A percentile compares a stretch with the other conserved stretches of the same genome.
Conservation (phyloP, 73 alveolate genomes). For the Blepharisma japonicum region DNA sequence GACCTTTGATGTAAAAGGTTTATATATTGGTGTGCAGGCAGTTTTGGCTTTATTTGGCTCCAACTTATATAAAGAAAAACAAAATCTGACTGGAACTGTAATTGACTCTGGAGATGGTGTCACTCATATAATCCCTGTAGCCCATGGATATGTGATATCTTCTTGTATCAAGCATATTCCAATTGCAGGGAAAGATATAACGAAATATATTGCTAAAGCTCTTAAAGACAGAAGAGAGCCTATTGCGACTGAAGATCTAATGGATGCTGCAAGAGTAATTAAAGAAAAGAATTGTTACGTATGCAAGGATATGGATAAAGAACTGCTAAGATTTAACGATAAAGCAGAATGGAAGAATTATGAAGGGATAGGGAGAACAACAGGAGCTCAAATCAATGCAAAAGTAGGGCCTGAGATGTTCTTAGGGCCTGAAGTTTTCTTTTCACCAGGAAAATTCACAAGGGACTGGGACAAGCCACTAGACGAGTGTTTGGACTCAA, state of each 20-base stretch:
- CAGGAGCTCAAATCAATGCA: slow-evolving; percentile 21
- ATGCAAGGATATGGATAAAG: slow-evolving; percentile 72
- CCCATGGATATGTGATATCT: slow-evolving; percentile 96
- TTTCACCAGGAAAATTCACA: slow-evolving; percentile 57
- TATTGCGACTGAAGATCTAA: slow-evolving; percentile 82
- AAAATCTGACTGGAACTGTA: slow-evolving; percentile 91
- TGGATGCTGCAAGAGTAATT: slow-evolving; percentile 81
- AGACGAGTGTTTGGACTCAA: slow-evolving; percentile 80
- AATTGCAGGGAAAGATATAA: slow-evolving; percentile 94
- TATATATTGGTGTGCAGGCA: slow-evolving; percentile 97
- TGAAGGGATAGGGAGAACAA: slow-evolving; percentile 55
- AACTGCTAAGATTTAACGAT: slow-evolving; percentile 30
- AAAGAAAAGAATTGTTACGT: slow-evolving; percentile 92
- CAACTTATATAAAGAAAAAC: slow-evolving; percentile 38
- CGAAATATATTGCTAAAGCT: slow-evolving; percentile 67
- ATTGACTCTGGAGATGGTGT: slow-evolving; percentile 99
- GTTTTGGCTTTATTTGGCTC: slow-evolving; percentile 93
- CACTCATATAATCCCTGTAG: slow-evolving; percentile 83
- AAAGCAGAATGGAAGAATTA: slow-evolving; percentile 65
- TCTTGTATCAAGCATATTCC: slow-evolving; percentile 96
- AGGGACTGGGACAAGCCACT: slow-evolving; percentile 83
- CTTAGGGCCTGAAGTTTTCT: slow-evolving; percentile 92
- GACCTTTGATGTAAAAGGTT: slow-evolving; percentile 91
- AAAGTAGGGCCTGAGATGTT: slow-evolving; percentile 56
- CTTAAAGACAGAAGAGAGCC: slow-evolving; percentile 86